These are phyloP conservation scores for Rosa multiflora DNA, from an alignment of 306 rosid genomes.

Conservation along the genomic window DNA sequence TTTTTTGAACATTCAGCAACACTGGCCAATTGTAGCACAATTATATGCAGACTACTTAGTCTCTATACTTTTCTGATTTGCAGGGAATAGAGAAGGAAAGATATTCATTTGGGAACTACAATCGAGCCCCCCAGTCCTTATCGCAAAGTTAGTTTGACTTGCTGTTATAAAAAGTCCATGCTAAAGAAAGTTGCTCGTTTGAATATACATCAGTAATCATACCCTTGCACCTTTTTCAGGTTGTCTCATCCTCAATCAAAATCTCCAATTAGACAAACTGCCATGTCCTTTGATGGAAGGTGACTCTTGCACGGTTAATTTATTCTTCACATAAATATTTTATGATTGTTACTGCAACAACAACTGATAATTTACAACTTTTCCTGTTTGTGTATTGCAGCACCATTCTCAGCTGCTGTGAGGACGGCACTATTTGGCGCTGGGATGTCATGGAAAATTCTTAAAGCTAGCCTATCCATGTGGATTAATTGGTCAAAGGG, in stretches of 20 bases:
- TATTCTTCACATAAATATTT: not conserved
- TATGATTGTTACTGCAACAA: not conserved
- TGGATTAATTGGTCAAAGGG: not conserved
- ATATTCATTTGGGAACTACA: slow-evolving; percentile 93
- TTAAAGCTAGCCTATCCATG: slow-evolving; percentile 18
- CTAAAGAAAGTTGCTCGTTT: slow-evolving; percentile 9
- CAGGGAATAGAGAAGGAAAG: slow-evolving; percentile 94
- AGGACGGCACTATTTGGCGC: slow-evolving; percentile 99
- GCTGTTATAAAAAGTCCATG: not conserved
- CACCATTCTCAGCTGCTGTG: slow-evolving; percentile 83
- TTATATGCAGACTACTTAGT: not conserved
- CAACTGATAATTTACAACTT: not conserved
- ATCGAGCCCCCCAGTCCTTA: slow-evolving; percentile 82
- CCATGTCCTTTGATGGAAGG: slow-evolving; percentile 94
- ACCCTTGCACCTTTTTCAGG: slow-evolving; percentile 41
- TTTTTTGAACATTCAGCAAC: not conserved
- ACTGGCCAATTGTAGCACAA: not conserved
- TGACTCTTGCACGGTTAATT: slow-evolving; percentile 26
- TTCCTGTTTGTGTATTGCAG: slow-evolving; percentile 41
- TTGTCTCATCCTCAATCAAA: slow-evolving; percentile 80
- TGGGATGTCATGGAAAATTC: slow-evolving; percentile 64
- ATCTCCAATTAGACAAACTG: slow-evolving; percentile 90
- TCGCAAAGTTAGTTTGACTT: slow-evolving; percentile 53
- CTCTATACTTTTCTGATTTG: not conserved
- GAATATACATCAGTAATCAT: slow-evolving; percentile 7